Percentiles rank a stretch among this genome's conserved stretches.
phyloP scores from a whole-genome alignment of 768 basidiomycete species.

The Lactarius evosmus region DNA sequence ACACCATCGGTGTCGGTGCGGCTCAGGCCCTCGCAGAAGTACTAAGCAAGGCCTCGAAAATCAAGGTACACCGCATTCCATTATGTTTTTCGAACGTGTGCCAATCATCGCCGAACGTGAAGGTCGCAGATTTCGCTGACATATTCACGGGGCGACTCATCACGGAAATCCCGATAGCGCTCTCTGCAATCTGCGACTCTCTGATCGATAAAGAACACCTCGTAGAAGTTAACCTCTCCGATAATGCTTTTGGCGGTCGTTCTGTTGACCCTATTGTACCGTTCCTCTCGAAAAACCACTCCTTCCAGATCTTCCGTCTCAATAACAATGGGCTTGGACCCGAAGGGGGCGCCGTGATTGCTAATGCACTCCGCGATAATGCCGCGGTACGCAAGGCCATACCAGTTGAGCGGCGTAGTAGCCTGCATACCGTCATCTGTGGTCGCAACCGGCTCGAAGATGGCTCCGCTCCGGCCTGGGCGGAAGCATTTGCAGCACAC shows the following conservation, averaged over 20 bases:
- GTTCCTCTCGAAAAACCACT: conserved; percentile 79
- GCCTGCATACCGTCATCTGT: conserved; percentile 78
- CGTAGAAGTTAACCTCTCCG: conserved; percentile 84
- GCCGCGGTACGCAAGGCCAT: conserved; percentile 56
- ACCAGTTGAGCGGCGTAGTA: conserved; percentile 60
- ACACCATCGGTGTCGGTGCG: conserved; percentile 91
- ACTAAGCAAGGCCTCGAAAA: conserved; percentile 56
- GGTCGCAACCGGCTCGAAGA: conserved; percentile 96
- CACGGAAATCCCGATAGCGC: conserved; percentile 87
- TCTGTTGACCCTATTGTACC: conserved; percentile 92
- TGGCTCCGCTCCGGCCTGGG: conserved; percentile 80
- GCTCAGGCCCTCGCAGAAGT: conserved; percentile 80
- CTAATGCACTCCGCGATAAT: conserved; percentile 76
- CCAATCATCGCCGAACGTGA: conserved; percentile 13
- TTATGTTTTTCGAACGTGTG: conserved; percentile 10
- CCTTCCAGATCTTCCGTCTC: conserved; percentile 79
- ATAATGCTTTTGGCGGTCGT: conserved; percentile 96
- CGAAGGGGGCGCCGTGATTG: conserved; percentile 80
- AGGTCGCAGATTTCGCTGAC: conserved; percentile 96
- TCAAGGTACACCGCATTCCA: conserved; percentile 55
- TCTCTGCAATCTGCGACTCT: conserved; percentile 84
- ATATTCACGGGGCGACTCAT: conserved; percentile 98
- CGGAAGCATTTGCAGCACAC: conserved; percentile 83
- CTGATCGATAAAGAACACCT: conserved; percentile 78
- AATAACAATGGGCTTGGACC: conserved; percentile 98